Conservation (phyloP, 805 yeast genomes). For the Cyberlindnera euphorbiae region DNA sequence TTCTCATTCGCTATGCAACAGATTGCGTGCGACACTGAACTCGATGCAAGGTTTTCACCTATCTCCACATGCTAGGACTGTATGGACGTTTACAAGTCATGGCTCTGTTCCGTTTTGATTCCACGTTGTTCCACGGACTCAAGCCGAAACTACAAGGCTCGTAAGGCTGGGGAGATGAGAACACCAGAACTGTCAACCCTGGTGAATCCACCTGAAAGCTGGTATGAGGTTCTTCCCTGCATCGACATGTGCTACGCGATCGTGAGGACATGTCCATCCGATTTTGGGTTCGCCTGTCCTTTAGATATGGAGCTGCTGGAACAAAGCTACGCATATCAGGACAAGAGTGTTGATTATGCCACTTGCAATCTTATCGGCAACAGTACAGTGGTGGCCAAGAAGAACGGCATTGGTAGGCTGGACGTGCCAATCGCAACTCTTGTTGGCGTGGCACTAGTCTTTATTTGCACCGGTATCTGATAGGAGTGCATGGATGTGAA, state of each 20-base stretch:
- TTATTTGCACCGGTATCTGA: no score
- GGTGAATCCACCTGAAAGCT: slow-evolving; percentile 49
- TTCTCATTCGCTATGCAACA: slow-evolving; percentile 75
- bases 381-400: not conserved
- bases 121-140: slow-evolving; percentile 73
- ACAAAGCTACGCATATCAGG: slow-evolving; percentile 28
- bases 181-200: slow-evolving; percentile 50
- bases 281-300: slow-evolving; percentile 76
- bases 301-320: slow-evolving; percentile 16
- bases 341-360: slow-evolving; percentile 18
- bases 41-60: slow-evolving; percentile 69
- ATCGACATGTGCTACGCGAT: slow-evolving; percentile 72
- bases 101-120: slow-evolving; percentile 87
- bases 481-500: no score
- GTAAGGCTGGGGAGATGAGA: slow-evolving; percentile 52
- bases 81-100: slow-evolving; percentile 60
- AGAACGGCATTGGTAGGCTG: not conserved
- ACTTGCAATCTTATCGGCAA: slow-evolving; percentile 41
- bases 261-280: slow-evolving; percentile 79
- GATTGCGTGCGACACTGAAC: slow-evolving; percentile 65
- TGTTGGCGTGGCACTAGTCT: no score
- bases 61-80: slow-evolving; percentile 72
- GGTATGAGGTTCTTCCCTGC: slow-evolving; percentile 86
- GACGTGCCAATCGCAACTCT: no score
- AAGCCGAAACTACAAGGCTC: slow-evolving; percentile 37